A percentile compares a stretch with the other conserved stretches of the same genome.
These are phyloP conservation scores for Carex kokanica DNA, from an alignment of 176 grass and related monocot species.

Conservation along the genomic window DNA sequence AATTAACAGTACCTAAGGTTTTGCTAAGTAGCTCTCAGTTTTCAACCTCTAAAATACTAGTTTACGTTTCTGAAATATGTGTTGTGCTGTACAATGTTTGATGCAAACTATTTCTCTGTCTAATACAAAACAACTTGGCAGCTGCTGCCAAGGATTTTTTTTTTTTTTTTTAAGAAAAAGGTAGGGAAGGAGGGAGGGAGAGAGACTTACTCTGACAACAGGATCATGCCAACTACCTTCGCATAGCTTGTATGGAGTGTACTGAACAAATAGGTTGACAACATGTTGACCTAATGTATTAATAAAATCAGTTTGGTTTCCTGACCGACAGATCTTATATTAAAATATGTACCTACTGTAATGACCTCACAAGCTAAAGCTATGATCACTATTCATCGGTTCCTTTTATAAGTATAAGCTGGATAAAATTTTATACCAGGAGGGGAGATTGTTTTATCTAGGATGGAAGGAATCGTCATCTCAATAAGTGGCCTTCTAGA, in stretches of 20 bases:
- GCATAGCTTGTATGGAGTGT: conserved; percentile 79
- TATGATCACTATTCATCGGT: background rate
- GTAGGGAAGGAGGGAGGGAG: background rate
- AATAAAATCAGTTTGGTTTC: conserved; percentile 10
- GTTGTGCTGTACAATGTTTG: too few relatives aligned
- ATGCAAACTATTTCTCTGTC: too few relatives aligned
- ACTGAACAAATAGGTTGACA: conserved; percentile 94
- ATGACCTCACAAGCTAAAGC: background rate
- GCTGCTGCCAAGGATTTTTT: too few relatives aligned
- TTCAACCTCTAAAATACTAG: too few relatives aligned
- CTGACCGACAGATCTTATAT: background rate
- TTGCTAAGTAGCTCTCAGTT: too few relatives aligned
- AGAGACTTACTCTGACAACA: conserved; percentile 75
- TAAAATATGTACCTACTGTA: background rate
- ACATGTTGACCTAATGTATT: conserved; percentile 78
- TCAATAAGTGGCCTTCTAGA: conserved; percentile 96
- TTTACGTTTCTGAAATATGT: too few relatives aligned
- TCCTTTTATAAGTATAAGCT: background rate
- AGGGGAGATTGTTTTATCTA: conserved; percentile 94
- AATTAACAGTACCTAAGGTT: too few relatives aligned
- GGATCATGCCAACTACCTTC: conserved; percentile 85
- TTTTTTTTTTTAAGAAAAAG: too few relatives aligned
- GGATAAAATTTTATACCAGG: conserved; percentile 43
- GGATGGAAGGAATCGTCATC: conserved; percentile 96
- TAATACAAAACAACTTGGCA: too few relatives aligned